Evolutionary conservation across 805 yeast species (phyloP).

Genomic region (Saccharomyces mikatae): DNA sequence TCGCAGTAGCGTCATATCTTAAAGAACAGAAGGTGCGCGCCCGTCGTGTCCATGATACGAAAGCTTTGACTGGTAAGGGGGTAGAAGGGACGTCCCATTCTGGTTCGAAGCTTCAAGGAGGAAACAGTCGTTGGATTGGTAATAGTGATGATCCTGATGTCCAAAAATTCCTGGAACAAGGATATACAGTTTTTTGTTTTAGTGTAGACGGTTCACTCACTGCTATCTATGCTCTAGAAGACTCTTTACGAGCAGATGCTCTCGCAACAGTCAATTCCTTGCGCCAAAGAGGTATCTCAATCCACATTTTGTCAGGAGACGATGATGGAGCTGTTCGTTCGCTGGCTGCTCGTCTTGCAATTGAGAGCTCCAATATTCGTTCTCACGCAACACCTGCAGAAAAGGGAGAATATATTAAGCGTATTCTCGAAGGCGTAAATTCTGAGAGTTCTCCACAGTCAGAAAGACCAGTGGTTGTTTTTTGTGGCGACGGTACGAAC

Average conservation of each 20-base stretch:
- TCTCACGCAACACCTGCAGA: background rate
- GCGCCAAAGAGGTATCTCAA: background rate
- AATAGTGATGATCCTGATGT: background rate
- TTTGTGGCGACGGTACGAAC: slow-evolving; percentile 82
- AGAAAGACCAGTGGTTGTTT: slow-evolving; percentile 14
- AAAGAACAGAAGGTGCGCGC: background rate
- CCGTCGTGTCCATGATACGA: background rate
- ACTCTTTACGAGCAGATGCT: background rate
- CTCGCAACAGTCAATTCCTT: background rate
- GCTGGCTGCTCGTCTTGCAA: background rate
- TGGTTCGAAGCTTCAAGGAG: background rate
- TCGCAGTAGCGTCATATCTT: background rate
- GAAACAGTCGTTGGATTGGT: background rate
- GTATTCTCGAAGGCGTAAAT: slow-evolving; percentile 32
- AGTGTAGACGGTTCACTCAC: background rate
- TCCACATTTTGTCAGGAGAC: background rate
- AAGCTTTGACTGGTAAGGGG: background rate
- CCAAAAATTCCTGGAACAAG: background rate
- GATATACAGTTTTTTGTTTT: background rate
- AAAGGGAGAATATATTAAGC: background rate
- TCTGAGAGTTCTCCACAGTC: background rate
- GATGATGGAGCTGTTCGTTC: background rate
- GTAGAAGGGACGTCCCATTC: background rate
- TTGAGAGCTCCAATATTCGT: slow-evolving; percentile 45
- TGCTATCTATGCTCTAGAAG: background rate